Evolutionary conservation across 371 early-diverging fungal species (phyloP).

Genomic region (Batkoa obscura): DNA sequence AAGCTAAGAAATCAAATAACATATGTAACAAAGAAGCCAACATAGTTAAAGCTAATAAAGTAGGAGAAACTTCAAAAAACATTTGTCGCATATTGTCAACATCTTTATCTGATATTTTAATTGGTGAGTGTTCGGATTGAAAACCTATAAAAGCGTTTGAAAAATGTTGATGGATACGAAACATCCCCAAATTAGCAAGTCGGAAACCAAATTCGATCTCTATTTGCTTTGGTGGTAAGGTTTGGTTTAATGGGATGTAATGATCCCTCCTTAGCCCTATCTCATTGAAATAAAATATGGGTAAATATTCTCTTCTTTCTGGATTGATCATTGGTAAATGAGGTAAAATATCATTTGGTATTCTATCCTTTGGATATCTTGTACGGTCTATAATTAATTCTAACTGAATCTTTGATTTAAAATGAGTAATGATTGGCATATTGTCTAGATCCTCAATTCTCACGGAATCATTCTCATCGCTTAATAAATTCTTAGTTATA

Average conservation of each 20-base stretch:
- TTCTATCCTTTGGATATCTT: slow-evolving; percentile 1
- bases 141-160: neutral
- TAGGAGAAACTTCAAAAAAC: slow-evolving; percentile 25
- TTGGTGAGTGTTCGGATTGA: slow-evolving; percentile 7
- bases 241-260: slow-evolving; percentile 8
- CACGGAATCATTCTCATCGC: too few relatives aligned
- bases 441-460: too few relatives aligned
- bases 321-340: neutral
- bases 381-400: slow-evolving; percentile 9
- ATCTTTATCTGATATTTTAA: slow-evolving; percentile 16
- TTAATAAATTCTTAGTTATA: too few relatives aligned
- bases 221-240: neutral
- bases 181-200: slow-evolving; percentile 18
- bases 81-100: slow-evolving; percentile 23
- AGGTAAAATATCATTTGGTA: slow-evolving; percentile 6
- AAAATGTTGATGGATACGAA: slow-evolving; percentile 11
- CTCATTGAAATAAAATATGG: slow-evolving; percentile 20
- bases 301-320: slow-evolving; percentile 12
- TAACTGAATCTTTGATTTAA: slow-evolving; percentile 1
- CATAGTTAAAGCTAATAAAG: slow-evolving; percentile 31
- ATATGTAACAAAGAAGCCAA: slow-evolving; percentile 41
- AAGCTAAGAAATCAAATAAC: slow-evolving; percentile 54
- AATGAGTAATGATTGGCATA: neutral
- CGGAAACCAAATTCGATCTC: neutral
- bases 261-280: slow-evolving; percentile 13